A percentile compares a stretch with the other conserved stretches of the same genome.
phyloP scores from a whole-genome alignment of 306 rosid species.

The Trifolium dubium region DNA sequence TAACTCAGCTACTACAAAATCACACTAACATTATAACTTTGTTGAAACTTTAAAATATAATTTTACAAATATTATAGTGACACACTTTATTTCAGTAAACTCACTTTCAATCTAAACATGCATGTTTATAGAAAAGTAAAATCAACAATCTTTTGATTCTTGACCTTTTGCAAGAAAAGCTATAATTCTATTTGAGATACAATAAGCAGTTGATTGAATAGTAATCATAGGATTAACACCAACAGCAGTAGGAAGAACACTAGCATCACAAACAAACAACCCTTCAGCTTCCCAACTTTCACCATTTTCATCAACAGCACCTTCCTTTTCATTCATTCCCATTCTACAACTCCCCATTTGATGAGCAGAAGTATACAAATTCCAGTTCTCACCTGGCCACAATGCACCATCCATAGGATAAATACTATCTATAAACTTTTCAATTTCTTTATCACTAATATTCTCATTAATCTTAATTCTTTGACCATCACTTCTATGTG shows the following conservation, averaged over 20 bases:
- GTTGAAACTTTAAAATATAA: background rate
- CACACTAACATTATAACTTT: too few species aligned
- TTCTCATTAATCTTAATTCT: constrained; percentile 36
- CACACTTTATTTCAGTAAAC: background rate
- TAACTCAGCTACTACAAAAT: too few species aligned
- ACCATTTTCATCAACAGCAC: constrained; percentile 73
- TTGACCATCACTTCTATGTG: constrained; percentile 54
- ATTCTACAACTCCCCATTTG: constrained; percentile 90
- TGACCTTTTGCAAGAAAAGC: constrained; percentile 21
- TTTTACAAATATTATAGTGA: too few species aligned
- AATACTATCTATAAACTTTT: constrained; percentile 45
- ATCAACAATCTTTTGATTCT: background rate
- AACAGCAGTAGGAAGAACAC: constrained; percentile 76
- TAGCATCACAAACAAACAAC: constrained; percentile 71
- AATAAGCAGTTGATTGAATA: constrained; percentile 71
- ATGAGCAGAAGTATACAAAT: constrained; percentile 61
- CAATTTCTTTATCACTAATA: constrained; percentile 22
- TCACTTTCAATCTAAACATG: background rate
- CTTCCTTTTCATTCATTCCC: constrained; percentile 67
- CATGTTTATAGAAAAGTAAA: background rate
- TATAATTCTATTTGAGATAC: constrained; percentile 39
- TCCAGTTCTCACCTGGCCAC: constrained; percentile 57
- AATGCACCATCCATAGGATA: constrained; percentile 51
- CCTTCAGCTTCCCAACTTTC: constrained; percentile 85
- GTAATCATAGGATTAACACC: constrained; percentile 94